Conservation (phyloP, 2,329 filamentous ascomycete species). For the Amauroascus niger region DNA sequence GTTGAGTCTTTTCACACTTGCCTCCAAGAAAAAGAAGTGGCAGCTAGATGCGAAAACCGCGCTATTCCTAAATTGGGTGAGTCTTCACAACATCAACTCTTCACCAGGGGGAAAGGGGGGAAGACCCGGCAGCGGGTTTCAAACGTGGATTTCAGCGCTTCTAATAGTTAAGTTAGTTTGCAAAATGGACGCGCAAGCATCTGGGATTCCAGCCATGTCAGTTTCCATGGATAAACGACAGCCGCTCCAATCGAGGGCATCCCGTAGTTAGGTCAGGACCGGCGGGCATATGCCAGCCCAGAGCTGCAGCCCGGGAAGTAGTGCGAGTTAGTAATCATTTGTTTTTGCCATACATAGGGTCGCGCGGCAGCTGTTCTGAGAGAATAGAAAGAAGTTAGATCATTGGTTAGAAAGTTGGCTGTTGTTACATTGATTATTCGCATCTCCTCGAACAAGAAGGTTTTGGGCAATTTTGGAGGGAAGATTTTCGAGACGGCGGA, state of each 20-base stretch:
- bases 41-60: conserved; percentile 18
- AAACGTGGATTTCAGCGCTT: conserved; percentile 4
- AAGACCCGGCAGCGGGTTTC: not conserved
- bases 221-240: conserved; percentile 1
- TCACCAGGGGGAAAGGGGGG: too few species aligned
- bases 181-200: not conserved
- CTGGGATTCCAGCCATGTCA: not conserved
- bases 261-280: conserved; percentile 4
- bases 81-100: conserved; percentile 9
- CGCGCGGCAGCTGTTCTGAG: not conserved
- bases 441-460: too few species aligned
- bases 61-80: conserved; percentile 32
- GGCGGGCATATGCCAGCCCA: not conserved
- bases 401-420: not conserved
- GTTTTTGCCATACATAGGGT: not conserved
- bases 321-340: not conserved
- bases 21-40: conserved; percentile 26
- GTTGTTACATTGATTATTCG: not conserved
- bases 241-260: not conserved
- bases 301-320: not conserved
- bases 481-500: too few species aligned
- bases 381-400: not conserved
- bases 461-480: not conserved
- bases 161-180: not conserved
- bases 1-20: conserved; percentile 25